Percentiles rank a stretch among this genome's conserved stretches.
These are phyloP conservation scores for Fusarium nygamai DNA, from an alignment of 2,329 filamentous ascomycete genomes.

Conservation along the genomic window DNA sequence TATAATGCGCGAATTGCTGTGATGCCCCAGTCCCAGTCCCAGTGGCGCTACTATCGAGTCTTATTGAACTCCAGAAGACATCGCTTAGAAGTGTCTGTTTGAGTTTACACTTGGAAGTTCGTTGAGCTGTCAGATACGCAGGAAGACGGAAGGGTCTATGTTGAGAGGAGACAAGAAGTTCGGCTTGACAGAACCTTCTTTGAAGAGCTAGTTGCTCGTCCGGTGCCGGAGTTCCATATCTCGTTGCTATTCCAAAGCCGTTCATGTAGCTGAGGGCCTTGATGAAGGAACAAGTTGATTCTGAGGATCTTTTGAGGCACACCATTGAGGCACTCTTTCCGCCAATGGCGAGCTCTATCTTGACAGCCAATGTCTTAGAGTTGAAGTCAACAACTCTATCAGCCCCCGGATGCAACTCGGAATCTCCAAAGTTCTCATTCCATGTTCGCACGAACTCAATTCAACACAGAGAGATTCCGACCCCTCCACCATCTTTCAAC, in stretches of 20 bases:
- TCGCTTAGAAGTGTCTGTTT: conserved; percentile 12
- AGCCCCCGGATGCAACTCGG: neutral
- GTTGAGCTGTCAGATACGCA: conserved; percentile 25
- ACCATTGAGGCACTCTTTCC: neutral
- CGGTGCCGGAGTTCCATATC: conserved; percentile 22
- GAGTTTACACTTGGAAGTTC: conserved; percentile 25
- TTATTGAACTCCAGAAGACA: conserved; percentile 10
- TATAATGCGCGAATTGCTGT: conserved; percentile 15
- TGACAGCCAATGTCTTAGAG: neutral
- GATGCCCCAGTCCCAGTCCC: neutral
- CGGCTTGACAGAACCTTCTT: neutral
- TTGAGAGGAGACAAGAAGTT: neutral
- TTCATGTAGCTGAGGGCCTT: neutral
- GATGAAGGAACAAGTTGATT: neutral
- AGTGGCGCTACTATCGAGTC: conserved; percentile 11
- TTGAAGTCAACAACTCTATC: conserved; percentile 1
- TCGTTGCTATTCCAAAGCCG: neutral
- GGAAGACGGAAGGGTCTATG: neutral
- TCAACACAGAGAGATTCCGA: neutral
- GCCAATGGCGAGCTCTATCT: conserved; percentile 4
- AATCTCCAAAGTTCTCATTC: neutral
- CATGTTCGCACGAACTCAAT: conserved; percentile 22
- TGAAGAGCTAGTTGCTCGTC: neutral
- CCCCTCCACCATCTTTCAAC: conserved; percentile 15
- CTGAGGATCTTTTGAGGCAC: neutral